These are phyloP conservation scores for Termitomyces heimii DNA, from an alignment of 768 basidiomycete species.

Conservation along the genomic window DNA sequence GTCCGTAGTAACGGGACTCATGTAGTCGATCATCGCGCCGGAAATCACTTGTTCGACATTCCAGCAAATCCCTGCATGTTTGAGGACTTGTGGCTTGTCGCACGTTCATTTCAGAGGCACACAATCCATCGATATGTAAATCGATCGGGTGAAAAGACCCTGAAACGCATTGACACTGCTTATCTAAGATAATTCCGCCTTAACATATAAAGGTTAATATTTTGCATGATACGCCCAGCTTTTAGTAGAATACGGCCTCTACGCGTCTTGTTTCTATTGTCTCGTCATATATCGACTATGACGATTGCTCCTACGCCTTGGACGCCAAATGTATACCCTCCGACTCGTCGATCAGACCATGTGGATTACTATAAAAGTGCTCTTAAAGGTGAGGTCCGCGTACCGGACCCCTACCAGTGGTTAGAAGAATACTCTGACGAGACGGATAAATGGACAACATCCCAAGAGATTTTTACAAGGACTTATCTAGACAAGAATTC, in stretches of 20 bases:
- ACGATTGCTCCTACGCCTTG: slow-evolving; percentile 41
- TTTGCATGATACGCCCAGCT: slow-evolving; percentile 18
- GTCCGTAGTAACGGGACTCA: background rate
- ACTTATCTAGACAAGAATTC: slow-evolving; percentile 56
- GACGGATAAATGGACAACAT: slow-evolving; percentile 58
- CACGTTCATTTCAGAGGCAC: slow-evolving; percentile 7
- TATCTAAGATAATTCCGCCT: background rate
- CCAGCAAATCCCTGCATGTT: slow-evolving; percentile 2
- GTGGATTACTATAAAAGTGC: slow-evolving; percentile 66
- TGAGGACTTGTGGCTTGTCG: slow-evolving; percentile 7
- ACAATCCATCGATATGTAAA: slow-evolving; percentile 9
- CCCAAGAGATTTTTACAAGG: slow-evolving; percentile 55
- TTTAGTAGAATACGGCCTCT: slow-evolving; percentile 10
- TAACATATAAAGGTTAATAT: slow-evolving; percentile 15
- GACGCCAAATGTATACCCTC: slow-evolving; percentile 56
- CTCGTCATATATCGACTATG: slow-evolving; percentile 18
- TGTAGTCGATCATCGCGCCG: background rate
- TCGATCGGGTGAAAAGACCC: slow-evolving; percentile 9
- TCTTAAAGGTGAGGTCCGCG: slow-evolving; percentile 50
- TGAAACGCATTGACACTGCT: background rate
- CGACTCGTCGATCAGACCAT: slow-evolving; percentile 58
- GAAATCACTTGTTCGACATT: background rate
- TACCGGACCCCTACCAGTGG: slow-evolving; percentile 73
- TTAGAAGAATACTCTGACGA: slow-evolving; percentile 60
- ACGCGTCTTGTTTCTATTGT: slow-evolving; percentile 20